Percentiles rank a stretch among this genome's conserved stretches.
Conservation (phyloP, 1,139 yeast genomes). For the Chernovozyma aurita region DNA sequence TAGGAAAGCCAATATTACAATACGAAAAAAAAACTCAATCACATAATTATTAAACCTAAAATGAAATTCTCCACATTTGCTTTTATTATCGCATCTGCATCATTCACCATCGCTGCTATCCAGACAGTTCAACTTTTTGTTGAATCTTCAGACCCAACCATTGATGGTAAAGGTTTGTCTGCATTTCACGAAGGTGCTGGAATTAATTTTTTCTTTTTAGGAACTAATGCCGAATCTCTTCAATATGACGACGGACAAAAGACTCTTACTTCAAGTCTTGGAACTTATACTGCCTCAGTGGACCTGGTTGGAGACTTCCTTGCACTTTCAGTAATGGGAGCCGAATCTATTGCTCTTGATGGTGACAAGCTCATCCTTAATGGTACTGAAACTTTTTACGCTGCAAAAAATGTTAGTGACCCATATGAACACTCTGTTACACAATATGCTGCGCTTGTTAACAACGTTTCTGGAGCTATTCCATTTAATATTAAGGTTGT, state of each 20-base stretch:
- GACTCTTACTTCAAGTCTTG: background rate
- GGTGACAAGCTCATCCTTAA: conserved; percentile 4
- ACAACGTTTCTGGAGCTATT: background rate
- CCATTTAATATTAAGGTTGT: background rate
- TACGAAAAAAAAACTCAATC: no score
- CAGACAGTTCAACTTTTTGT: conserved; percentile 12
- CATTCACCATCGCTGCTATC: conserved; percentile 1
- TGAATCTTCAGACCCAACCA: conserved; percentile 17
- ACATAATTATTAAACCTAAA: no score
- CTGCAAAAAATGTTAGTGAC: conserved; percentile 11
- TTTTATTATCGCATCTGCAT: conserved; percentile 5
- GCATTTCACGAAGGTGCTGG: conserved; percentile 55
- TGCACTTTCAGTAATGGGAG: conserved; percentile 1
- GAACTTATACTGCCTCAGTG: background rate
- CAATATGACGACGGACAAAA: conserved; percentile 7
- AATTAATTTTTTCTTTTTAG: conserved; percentile 41
- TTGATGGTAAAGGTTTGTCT: conserved; percentile 26
- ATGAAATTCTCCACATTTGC: conserved; percentile 7
- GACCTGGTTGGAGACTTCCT: conserved; percentile 1
- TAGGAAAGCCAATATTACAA: no score
- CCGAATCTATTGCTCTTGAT: background rate
- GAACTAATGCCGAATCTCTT: conserved; percentile 12
- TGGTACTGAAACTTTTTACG: conserved; percentile 7
- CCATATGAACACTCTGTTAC: conserved; percentile 8
- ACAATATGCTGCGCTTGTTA: conserved; percentile 1